Evolutionary conservation across 2,329 filamentous ascomycete genomes (phyloP), one percentile per base, ranked within the genome.

Genomic region (Pleurostoma richardsiae): DNA sequence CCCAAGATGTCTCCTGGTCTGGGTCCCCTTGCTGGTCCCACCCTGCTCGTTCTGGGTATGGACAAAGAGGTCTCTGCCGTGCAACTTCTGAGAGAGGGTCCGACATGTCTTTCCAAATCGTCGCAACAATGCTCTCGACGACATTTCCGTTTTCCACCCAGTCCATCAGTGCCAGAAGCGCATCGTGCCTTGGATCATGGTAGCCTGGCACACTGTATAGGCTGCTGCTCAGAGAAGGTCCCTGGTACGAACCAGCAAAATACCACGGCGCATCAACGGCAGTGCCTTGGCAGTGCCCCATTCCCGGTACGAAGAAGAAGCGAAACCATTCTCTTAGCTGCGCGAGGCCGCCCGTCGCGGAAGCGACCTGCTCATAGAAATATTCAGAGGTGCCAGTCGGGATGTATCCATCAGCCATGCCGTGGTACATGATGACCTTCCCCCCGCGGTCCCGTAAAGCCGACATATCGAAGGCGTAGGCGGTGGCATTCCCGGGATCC

Each of bases 231-330:
- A 46, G 29, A 58, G 55, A 2, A 55, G 55, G 3, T 52, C 27
- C 53, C 47, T 49, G 46, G 10, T 42, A 39, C 39, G 39, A 28
- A 11, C 42, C 47, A 27, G 28, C 43, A 6, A 49, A 40, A 36
- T 29, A 43, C 43, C 47, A 49, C 3, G 47, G 47, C 4, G 47
- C 43, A 39, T 42, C 39, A 8, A 28, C 39, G 19, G 38, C 40
- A 4, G 40, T 28, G 4, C 6, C 10, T 6, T 51, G 54, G 51
- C 73, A 77, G 54, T 75, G 72, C 1, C 48, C 56, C 70, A 74
- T 73, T 1, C 71, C 71, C 6, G 69, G 68, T 39, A 75, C 65
- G 5, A 61, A 59, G 56, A 74, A 75, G 52, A 73, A 67, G 4
- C 58, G 52, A 60, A 72, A 80, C 56, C 73, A 70, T 19, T 72